Percentiles rank a stretch among this genome's conserved stretches.
Evolutionary conservation across 768 basidiomycete species (phyloP).

Genomic region (Boletellus ananiceps): DNA sequence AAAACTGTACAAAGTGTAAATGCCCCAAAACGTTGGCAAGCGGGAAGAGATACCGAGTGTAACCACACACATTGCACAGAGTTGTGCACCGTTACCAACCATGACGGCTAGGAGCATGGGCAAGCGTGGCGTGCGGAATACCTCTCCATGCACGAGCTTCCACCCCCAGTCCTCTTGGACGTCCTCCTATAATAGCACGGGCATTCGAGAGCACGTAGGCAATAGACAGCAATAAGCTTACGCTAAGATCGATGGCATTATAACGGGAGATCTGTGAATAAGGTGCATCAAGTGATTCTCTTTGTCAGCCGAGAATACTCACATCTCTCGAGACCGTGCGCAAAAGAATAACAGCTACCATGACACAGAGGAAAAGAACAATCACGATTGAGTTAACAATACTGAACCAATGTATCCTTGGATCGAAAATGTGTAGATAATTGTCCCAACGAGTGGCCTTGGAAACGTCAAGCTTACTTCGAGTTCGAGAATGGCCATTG

Average conservation of each 20-base stretch:
- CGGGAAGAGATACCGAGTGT: constrained; percentile 59
- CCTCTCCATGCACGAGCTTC: constrained; percentile 96
- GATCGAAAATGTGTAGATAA: constrained; percentile 91
- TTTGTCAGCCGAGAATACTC: constrained; percentile 16
- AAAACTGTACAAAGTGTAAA: constrained; percentile 55
- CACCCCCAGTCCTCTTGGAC: constrained; percentile 98
- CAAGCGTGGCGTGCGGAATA: constrained; percentile 79
- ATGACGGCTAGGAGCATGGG: constrained; percentile 78
- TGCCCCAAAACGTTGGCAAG: neutral
- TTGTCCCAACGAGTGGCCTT: constrained; percentile 96
- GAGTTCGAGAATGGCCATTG: neutral
- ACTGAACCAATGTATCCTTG: constrained; percentile 95
- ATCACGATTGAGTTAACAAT: constrained; percentile 91
- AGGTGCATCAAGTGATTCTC: neutral
- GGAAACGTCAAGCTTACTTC: constrained; percentile 9
- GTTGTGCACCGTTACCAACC: constrained; percentile 65
- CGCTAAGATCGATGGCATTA: constrained; percentile 88
- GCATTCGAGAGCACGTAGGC: neutral
- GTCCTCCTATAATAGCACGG: constrained; percentile 57
- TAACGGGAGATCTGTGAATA: constrained; percentile 49
- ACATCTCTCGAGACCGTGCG: constrained; percentile 89
- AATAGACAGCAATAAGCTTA: constrained; percentile 33
- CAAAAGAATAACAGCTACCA: constrained; percentile 90
- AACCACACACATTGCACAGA: constrained; percentile 79
- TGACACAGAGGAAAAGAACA: constrained; percentile 82